Conservation (phyloP, 176 grass and related monocot species). For the Carex scoparia region DNA sequence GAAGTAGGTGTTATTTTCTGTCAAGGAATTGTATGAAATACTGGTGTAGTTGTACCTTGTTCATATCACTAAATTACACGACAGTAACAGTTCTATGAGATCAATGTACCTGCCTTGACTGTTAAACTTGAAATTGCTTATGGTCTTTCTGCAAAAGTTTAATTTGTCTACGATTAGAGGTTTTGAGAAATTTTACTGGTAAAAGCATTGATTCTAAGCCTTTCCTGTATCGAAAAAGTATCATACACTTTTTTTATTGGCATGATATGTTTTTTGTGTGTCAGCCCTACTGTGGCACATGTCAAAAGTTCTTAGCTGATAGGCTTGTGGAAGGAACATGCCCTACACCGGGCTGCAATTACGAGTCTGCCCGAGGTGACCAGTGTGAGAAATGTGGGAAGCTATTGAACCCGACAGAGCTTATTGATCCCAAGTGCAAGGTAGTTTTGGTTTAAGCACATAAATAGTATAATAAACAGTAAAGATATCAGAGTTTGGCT, state of each 20-base stretch:
- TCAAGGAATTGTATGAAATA: neutral
- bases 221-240: neutral
- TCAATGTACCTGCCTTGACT: neutral
- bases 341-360: slow-evolving; percentile 67
- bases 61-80: neutral
- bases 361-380: slow-evolving; percentile 73
- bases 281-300: slow-evolving; percentile 86
- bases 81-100: neutral
- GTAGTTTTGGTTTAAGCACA: slow-evolving; percentile 29
- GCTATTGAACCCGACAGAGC: slow-evolving; percentile 85
- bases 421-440: slow-evolving; percentile 94
- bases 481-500: neutral
- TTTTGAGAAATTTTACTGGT: neutral
- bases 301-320: slow-evolving; percentile 84
- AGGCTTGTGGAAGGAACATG: slow-evolving; percentile 87
- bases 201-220: neutral
- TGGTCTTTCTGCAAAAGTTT: neutral
- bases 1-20: neutral
- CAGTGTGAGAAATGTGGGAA: slow-evolving; percentile 96
- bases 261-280: slow-evolving; percentile 1
- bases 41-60: neutral
- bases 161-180: neutral
- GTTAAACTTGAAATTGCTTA: slow-evolving; percentile 12
- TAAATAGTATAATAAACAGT: neutral
- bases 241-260: slow-evolving; percentile 14